Evolutionary conservation across 75 land plant species (phyloP).

Genomic region (Picea sitchensis): DNA sequence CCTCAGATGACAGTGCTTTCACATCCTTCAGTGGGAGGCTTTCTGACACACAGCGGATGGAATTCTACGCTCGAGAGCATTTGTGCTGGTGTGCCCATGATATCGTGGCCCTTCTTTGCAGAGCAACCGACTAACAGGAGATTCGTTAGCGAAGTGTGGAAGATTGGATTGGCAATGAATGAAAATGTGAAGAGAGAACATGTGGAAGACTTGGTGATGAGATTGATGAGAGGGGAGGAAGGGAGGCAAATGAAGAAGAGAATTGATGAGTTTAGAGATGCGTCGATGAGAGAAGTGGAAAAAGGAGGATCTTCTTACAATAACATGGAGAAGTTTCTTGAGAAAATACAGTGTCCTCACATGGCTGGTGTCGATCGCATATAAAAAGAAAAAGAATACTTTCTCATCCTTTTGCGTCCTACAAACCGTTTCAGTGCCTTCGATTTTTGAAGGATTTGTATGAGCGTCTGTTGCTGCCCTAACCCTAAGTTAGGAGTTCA

Average conservation of each 20-base stretch:
- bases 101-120: slow-evolving; percentile 46
- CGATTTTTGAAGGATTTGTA: too few relatives aligned
- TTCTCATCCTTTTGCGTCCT: too few relatives aligned
- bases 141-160: slow-evolving; percentile 26
- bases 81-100: slow-evolving; percentile 39
- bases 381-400: too few relatives aligned
- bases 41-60: slow-evolving; percentile 57
- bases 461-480: too few relatives aligned
- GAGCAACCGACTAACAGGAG: slow-evolving; percentile 50
- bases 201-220: slow-evolving; percentile 13
- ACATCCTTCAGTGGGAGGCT: slow-evolving; percentile 40
- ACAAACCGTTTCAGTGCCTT: too few relatives aligned
- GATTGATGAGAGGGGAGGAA: slow-evolving; percentile 19
- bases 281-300: background rate
- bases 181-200: slow-evolving; percentile 13
- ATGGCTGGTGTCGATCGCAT: too few relatives aligned
- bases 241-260: slow-evolving; percentile 1
- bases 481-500: too few relatives aligned
- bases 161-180: slow-evolving; percentile 37
- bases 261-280: background rate
- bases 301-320: slow-evolving; percentile 24
- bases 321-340: slow-evolving; percentile 11
- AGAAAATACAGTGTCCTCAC: background rate
- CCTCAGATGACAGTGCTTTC: slow-evolving; percentile 34
- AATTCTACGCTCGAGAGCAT: slow-evolving; percentile 44